Base-by-base conservation (phyloP, 768 basidiomycete genomes). In the Tylopilus sp. region DNA sequence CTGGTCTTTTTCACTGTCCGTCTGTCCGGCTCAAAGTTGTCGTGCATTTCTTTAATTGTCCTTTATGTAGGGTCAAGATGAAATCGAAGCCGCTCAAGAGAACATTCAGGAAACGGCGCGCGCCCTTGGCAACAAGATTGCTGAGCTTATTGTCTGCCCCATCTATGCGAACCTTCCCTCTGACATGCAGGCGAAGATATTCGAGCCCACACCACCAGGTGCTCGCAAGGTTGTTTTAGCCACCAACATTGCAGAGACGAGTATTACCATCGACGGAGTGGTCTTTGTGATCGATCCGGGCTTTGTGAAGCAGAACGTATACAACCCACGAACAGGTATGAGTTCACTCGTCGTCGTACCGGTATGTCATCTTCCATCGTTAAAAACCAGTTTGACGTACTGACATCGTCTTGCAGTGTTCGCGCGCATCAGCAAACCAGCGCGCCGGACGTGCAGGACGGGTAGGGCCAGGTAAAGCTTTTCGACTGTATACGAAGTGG, bases 251-350 rank as follows among this genome's bases (percentile, higher is more conserved):
- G 97, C 97, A n/a, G 97, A 99, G 71, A 99, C 97, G 4, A 95
- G 92, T 6, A 99, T 99, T 67, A 99, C 97, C 8, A 99, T 99
- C 59, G 97, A 98, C 48, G 97, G 97, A 25, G 97, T 99, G 6
- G 95, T 98, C 2, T 99, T 97, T 68, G 97, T 99, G 36, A 98
- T 99, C 57, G 97, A 99, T 67, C 97, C 97, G 3, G 97, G 97
- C 12, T 98, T 98, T 63, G 95, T 98, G 60, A 99, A 99, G 75
- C 97, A 99, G 67, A 98, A 99, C 68, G 88, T 93, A 36, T 99
- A 97, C 67, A 99, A 99, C 70, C 97, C 97, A 2, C 80, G 95
- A 63, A 97, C 97, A 40, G 95, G 97, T 13, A 99, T 99, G 97
- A 94, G 92, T 10, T 95, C 94, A 1, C 76, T 99, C 13, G 83